A percentile compares a stretch with the other conserved stretches of the same genome.
phyloP scores from a whole-genome alignment of 495 filamentous ascomycete genomes.

The Podospora anserina region DNA sequence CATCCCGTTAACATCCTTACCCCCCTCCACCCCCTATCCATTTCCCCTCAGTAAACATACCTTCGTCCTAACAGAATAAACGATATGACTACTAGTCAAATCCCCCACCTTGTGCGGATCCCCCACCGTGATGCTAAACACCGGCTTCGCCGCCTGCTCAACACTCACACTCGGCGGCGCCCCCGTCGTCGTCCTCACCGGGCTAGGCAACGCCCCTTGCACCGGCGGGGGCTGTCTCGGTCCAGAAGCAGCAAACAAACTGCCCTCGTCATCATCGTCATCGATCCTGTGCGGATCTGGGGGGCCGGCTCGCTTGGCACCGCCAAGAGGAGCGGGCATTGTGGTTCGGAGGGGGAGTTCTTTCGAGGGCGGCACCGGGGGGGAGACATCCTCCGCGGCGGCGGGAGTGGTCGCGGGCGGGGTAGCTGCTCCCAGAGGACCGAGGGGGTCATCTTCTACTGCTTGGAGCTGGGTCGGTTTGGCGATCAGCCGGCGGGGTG shows the following conservation, averaged over 20 bases:
- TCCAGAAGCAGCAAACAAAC: constrained; percentile 31
- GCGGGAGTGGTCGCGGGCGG: constrained; percentile 36
- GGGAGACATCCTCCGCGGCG: constrained; percentile 7
- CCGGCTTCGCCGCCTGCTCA: constrained; percentile 85
- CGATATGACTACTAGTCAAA: constrained; percentile 93
- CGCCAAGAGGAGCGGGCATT: constrained; percentile 31
- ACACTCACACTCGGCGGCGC: constrained; percentile 76
- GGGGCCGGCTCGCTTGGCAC: constrained; percentile 47
- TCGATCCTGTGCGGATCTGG: constrained; percentile 56
- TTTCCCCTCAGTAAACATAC: constrained; percentile 45
- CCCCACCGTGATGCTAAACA: constrained; percentile 87
- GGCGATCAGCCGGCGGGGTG: constrained; percentile 70
- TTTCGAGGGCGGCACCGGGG: constrained; percentile 70
- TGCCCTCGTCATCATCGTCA: constrained; percentile 59
- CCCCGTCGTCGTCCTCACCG: constrained; percentile 58
- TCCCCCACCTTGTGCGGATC: constrained; percentile 98
- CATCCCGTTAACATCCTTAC: neutral
- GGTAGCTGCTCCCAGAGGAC: constrained; percentile 76
- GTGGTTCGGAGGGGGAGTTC: constrained; percentile 64
- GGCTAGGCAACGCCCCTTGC: constrained; percentile 56
- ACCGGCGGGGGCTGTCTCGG: constrained; percentile 72
- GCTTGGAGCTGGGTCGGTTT: constrained; percentile 83
- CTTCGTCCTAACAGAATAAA: constrained; percentile 92
- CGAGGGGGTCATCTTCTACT: constrained; percentile 78
- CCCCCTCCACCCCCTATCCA: neutral